Conservation (phyloP, 371 early-diverging fungal genomes). For the Choanephora cucurbitarum region DNA sequence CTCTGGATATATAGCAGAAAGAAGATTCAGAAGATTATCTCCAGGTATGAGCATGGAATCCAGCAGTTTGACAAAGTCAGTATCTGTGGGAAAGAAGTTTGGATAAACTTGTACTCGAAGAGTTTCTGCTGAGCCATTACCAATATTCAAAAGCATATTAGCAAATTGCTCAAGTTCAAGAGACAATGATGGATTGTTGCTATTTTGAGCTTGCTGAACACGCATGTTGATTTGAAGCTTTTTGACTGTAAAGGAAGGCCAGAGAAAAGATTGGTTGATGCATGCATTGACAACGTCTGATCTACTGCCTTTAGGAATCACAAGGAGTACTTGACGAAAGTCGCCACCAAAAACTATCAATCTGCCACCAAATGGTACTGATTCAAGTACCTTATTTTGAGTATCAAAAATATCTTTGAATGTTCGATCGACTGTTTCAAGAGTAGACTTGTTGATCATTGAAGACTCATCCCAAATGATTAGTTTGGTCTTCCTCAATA, state of each 20-base stretch:
- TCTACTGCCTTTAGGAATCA: conserved; percentile 13
- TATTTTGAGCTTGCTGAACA: conserved; percentile 12
- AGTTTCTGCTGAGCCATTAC: conserved; percentile 1
- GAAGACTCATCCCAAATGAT: conserved; percentile 34
- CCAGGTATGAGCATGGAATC: too few species aligned
- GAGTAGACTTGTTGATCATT: conserved; percentile 10
- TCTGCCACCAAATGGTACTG: conserved; percentile 33
- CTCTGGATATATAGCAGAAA: too few species aligned
- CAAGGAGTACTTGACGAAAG: conserved; percentile 27
- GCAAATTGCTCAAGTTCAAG: conserved; percentile 12
- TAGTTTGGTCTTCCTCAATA: conserved; percentile 7
- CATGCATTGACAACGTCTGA: conserved; percentile 10
- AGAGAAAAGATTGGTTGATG: conserved; percentile 14
- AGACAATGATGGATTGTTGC: conserved; percentile 2
- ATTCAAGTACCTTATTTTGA: conserved; percentile 2
- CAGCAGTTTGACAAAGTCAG: too few species aligned
- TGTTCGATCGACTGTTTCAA: conserved; percentile 30
- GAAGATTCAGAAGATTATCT: too few species aligned
- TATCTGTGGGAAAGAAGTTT: too few species aligned
- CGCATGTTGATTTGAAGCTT: too few species aligned
- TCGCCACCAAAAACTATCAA: conserved; percentile 25
- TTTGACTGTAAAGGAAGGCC: neutral
- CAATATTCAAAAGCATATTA: conserved; percentile 2
- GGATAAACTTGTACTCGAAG: too few species aligned
- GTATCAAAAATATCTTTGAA: conserved; percentile 23